Percentiles rank a stretch among this genome's conserved stretches.
Conservation (phyloP, 2,329 filamentous ascomycete genomes). For the Aspergillus neoniger region DNA sequence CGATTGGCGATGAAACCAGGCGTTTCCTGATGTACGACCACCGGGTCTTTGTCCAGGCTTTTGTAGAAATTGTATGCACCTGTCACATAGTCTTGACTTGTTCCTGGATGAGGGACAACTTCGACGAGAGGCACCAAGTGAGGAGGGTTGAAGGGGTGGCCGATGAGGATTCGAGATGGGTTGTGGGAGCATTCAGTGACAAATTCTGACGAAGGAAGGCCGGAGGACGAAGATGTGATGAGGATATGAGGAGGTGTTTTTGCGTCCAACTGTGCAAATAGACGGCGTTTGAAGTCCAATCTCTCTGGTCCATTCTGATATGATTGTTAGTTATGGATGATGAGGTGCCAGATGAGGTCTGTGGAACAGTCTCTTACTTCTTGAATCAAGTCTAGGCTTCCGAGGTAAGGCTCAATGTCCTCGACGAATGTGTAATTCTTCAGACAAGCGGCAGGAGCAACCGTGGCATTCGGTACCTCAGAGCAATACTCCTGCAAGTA, state of each 20-base stretch:
- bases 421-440: not conserved
- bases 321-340: not conserved
- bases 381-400: not conserved
- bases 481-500: conserved; percentile 20
- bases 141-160: conserved; percentile 18
- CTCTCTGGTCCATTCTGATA: not conserved
- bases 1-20: conserved; percentile 51
- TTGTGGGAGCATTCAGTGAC: conserved; percentile 10
- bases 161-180: conserved; percentile 14
- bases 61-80: conserved; percentile 39
- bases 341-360: too few relatives aligned
- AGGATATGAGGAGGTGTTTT: conserved; percentile 16
- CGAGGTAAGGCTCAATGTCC: not conserved
- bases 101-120: conserved; percentile 13
- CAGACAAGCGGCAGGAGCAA: not conserved
- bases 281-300: conserved; percentile 19
- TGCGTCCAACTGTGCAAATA: conserved; percentile 21
- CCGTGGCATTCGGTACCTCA: not conserved
- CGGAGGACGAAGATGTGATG: conserved; percentile 21
- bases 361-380: not conserved
- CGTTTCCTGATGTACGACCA: conserved; percentile 45
- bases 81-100: not conserved
- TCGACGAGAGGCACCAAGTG: conserved; percentile 17
- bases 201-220: conserved; percentile 16
- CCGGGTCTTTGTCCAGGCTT: conserved; percentile 43